These are phyloP conservation scores for Penicillium sp. DNA, from an alignment of 2,329 filamentous ascomycete genomes.

Conservation along the genomic window DNA sequence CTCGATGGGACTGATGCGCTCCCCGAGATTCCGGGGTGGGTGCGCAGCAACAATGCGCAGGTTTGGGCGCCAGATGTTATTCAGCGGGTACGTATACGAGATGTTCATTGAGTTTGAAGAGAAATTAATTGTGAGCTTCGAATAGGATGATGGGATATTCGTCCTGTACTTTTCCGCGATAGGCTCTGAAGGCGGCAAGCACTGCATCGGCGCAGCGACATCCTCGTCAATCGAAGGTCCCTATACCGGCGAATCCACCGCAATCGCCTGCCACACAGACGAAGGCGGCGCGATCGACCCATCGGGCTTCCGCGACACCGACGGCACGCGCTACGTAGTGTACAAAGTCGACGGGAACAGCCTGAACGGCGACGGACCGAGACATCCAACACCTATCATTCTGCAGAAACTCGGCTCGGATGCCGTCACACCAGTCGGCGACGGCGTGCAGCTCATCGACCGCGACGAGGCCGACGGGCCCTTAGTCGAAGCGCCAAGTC, in stretches of 20 bases:
- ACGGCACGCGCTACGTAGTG: conserved; percentile 62
- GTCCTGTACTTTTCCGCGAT: conserved; percentile 65
- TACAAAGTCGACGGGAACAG: conserved; percentile 72
- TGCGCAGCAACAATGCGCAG: conserved; percentile 23
- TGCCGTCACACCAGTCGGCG: conserved; percentile 59
- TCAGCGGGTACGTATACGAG: conserved; percentile 37
- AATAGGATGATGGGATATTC: conserved; percentile 53
- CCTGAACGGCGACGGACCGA: conserved; percentile 27
- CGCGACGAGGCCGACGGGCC: conserved; percentile 67
- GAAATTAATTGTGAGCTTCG: too few relatives aligned
- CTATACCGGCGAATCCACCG: conserved; percentile 51
- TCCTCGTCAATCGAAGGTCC: conserved; percentile 56
- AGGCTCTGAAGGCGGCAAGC: conserved; percentile 39
- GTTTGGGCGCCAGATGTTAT: conserved; percentile 64
- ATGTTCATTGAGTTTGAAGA: too few relatives aligned
- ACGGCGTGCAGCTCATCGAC: conserved; percentile 62
- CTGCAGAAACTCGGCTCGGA: conserved; percentile 48
- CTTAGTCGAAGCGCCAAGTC: conserved; percentile 61
- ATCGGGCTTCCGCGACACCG: conserved; percentile 61
- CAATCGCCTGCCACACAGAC: conserved; percentile 60
- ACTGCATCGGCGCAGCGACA: conserved; percentile 65
- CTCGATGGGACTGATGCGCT: conserved; percentile 35
- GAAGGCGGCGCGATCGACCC: conserved; percentile 68
- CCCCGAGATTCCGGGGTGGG: neutral
- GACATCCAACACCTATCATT: conserved; percentile 43